Percentiles rank a stretch among this genome's conserved stretches.
Conservation (phyloP, 2,329 filamentous ascomycete genomes). For the Colletotrichum coccodes region DNA sequence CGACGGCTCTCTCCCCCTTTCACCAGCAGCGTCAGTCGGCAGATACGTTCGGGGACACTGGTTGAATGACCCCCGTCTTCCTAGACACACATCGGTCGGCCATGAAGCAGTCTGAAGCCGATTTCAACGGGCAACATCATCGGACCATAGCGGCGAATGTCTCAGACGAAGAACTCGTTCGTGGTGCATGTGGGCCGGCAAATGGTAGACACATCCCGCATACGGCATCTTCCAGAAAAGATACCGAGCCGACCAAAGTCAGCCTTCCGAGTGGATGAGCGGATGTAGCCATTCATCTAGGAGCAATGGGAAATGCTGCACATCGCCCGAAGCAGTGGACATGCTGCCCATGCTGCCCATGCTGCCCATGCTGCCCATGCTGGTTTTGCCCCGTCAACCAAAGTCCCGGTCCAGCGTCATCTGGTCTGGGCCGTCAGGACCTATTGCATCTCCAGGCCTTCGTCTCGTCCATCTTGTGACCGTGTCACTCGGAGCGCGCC, state of each 20-base stretch:
- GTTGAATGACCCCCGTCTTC: background rate
- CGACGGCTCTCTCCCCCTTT: background rate
- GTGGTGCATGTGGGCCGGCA: background rate
- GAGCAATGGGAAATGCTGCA: constrained; percentile 6
- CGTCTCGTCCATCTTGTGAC: background rate
- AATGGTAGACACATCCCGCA: background rate
- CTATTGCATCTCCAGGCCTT: background rate
- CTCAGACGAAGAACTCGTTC: background rate
- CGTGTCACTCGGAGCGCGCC: background rate
- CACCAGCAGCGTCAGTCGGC: background rate
- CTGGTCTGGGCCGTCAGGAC: background rate
- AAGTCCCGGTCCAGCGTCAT: background rate
- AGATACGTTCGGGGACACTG: background rate
- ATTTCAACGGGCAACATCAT: background rate
- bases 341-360: background rate
- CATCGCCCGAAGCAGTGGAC: constrained; percentile 7
- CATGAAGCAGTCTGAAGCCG: background rate
- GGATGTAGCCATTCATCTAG: background rate
- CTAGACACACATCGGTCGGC: background rate
- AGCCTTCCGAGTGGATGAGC: background rate
- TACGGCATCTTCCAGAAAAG: background rate
- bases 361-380: background rate
- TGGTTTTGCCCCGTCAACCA: background rate
- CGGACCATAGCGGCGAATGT: background rate
- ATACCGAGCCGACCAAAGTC: background rate